Evolutionary conservation across 257 asterid species (phyloP), one percentile per base, ranked within the genome.

Genomic region (Cynanchum wilfordii): DNA sequence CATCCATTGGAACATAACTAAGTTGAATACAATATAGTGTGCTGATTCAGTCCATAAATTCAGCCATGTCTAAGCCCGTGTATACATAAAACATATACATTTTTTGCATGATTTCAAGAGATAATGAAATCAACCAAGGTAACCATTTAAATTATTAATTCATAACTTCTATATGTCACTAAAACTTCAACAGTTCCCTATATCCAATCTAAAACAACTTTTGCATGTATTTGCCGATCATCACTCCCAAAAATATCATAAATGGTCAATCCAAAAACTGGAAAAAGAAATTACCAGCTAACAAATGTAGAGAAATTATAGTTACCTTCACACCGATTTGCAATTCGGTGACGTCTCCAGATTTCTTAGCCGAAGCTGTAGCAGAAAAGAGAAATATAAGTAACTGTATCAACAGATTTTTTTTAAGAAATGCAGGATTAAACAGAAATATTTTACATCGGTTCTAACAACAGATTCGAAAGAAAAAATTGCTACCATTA

Each of bases 291-390:
- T 16, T 2, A 74, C 13, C 29, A 29, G 17, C 30, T 12, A 36
- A 54, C 12, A 38, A 78, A 54, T 1, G 44, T 6, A 40, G 49
- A 24, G 59, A 42, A 27, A 51, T 38, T 27, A 24, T 10, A 25
- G 13, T 63, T 79, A 95, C 99, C 96, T 89, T 95, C 80, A 95
- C 99, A 55, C 99, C 98, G 81, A 95, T 90, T 88, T 89, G 98
- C 75, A 95, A 86, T 75, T 90, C 96, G 51, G 86, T 86, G n/a
- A 95, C 98, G 82, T 95, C 97, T 68, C 78, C 89, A 13, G 98
- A 90, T 79, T 87, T 89, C 85, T 88, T 89, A 44, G 97, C 96
- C 79, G 85, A 80, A 65, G 84, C 97, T 90, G 74, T 68, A 58
- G 22, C 5, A 73, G 29, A 76, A 68, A 56, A 25, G 45, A 15